phyloP scores from a whole-genome alignment of 768 basidiomycete genomes.

The Pholiota molesta region DNA sequence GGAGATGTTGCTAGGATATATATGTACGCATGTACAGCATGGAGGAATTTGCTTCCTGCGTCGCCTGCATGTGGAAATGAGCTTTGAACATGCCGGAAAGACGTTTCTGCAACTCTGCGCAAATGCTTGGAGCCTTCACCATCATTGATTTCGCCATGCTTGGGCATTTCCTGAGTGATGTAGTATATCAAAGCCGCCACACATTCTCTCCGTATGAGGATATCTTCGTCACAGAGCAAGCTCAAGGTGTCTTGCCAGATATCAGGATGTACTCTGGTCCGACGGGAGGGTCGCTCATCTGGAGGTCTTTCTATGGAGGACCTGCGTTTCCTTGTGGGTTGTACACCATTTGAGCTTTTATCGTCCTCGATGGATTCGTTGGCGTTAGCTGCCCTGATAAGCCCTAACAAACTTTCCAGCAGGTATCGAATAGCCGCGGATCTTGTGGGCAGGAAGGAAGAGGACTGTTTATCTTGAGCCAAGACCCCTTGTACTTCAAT shows the following conservation, averaged over 20 bases:
- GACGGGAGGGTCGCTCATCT: conserved; percentile 47
- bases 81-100: conserved; percentile 49
- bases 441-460: conserved; percentile 40
- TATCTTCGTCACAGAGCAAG: conserved; percentile 79
- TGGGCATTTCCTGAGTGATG: conserved; percentile 74
- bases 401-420: conserved; percentile 67
- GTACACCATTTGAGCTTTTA: neutral
- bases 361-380: conserved; percentile 33
- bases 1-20: conserved; percentile 79
- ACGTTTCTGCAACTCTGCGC: conserved; percentile 51
- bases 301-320: conserved; percentile 26
- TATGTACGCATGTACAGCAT: conserved; percentile 79
- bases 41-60: conserved; percentile 68
- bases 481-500: conserved; percentile 68
- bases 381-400: conserved; percentile 65
- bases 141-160: conserved; percentile 53
- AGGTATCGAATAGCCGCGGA: conserved; percentile 72
- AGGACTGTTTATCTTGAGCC: conserved; percentile 33
- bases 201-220: conserved; percentile 80
- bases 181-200: conserved; percentile 75
- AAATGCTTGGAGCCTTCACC: conserved; percentile 49
- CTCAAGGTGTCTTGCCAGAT: conserved; percentile 92
- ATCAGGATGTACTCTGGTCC: conserved; percentile 75
- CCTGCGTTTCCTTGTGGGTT: neutral
- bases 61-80: conserved; percentile 59